phyloP scores from a whole-genome alignment of 176 grass and related monocot genomes.

The Oryza officinalis region DNA sequence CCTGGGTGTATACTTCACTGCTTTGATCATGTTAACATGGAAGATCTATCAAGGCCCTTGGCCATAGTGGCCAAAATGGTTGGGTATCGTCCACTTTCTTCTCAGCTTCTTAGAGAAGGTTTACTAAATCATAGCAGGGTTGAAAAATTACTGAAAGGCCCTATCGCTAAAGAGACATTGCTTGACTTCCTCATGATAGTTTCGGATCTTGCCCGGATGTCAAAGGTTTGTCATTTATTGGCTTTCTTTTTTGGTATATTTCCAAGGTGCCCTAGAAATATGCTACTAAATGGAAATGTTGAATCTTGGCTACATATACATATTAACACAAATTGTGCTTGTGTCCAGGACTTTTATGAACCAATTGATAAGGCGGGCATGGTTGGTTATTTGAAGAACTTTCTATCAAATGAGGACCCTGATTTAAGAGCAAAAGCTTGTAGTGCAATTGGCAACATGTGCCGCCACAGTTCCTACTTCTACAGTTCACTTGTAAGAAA shows the following conservation, averaged over 20 bases:
- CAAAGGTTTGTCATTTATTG: slow-evolving; percentile 64
- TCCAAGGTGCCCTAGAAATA: slow-evolving; percentile 16
- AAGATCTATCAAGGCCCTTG: slow-evolving; percentile 69
- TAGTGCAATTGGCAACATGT: slow-evolving; percentile 99
- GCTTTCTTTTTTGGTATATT: background rate
- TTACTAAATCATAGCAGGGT: slow-evolving; percentile 74
- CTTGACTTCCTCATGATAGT: slow-evolving; percentile 98
- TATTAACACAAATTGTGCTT: slow-evolving; percentile 10
- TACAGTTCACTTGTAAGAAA: slow-evolving; percentile 83
- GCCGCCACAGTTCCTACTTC: slow-evolving; percentile 87
- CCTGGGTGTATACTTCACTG: slow-evolving; percentile 68
- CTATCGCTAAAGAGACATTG: slow-evolving; percentile 62
- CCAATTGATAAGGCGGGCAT: slow-evolving; percentile 77
- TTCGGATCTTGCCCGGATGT: slow-evolving; percentile 99
- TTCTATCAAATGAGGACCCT: slow-evolving; percentile 58
- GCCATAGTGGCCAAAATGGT: slow-evolving; percentile 97
- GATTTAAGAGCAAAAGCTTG: slow-evolving; percentile 98
- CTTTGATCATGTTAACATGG: slow-evolving; percentile 69
- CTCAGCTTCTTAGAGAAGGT: slow-evolving; percentile 82
- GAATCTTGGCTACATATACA: slow-evolving; percentile 18
- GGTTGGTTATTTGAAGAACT: slow-evolving; percentile 71
- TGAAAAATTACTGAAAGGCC: slow-evolving; percentile 50
- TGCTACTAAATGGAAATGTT: slow-evolving; percentile 6
- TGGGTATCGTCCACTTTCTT: slow-evolving; percentile 73
- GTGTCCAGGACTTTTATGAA: slow-evolving; percentile 82